These are phyloP conservation scores for Fusarium domesticum DNA, from an alignment of 2,329 filamentous ascomycete species.

Conservation along the genomic window DNA sequence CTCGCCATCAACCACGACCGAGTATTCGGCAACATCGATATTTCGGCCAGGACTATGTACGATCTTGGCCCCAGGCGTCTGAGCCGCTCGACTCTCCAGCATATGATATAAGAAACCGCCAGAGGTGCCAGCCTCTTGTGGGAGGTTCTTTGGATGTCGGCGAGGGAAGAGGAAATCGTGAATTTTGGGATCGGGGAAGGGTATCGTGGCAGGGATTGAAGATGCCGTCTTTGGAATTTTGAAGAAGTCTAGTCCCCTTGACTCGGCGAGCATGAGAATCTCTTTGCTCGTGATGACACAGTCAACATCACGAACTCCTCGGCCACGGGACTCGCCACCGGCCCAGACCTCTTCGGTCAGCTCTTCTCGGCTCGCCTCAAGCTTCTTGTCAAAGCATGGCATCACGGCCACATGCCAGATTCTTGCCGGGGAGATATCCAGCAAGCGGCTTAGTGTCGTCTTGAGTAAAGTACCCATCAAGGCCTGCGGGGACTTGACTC, in stretches of 20 bases:
- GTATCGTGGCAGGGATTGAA: constrained; percentile 38
- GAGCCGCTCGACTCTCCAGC: constrained; percentile 68
- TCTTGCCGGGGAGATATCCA: constrained; percentile 69
- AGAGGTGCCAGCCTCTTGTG: constrained; percentile 68
- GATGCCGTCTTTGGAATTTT: constrained; percentile 60
- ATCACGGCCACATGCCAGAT: constrained; percentile 97
- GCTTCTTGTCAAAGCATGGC: constrained; percentile 99
- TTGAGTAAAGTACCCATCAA: constrained; percentile 88
- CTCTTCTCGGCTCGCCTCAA: constrained; percentile 91
- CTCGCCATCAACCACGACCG: constrained; percentile 56
- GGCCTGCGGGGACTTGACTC: constrained; percentile 90
- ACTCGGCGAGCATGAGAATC: constrained; percentile 82
- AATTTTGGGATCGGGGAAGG: constrained; percentile 72
- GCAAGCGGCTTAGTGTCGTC: constrained; percentile 70
- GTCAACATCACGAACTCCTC: constrained; percentile 81
- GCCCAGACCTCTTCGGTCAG: constrained; percentile 79
- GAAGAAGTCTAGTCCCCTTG: constrained; percentile 75
- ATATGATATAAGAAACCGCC: constrained; percentile 88
- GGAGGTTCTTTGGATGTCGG: constrained; percentile 41
- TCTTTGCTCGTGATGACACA: constrained; percentile 98
- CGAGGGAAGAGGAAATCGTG: constrained; percentile 71
- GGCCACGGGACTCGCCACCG: constrained; percentile 44
- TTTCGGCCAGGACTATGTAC: constrained; percentile 76
- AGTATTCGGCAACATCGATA: constrained; percentile 85
- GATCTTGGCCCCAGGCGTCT: constrained; percentile 69